A percentile compares a stretch with the other conserved stretches of the same genome.
These are phyloP conservation scores for Solanum chilense DNA, from an alignment of 257 asterid species.

Conservation along the genomic window DNA sequence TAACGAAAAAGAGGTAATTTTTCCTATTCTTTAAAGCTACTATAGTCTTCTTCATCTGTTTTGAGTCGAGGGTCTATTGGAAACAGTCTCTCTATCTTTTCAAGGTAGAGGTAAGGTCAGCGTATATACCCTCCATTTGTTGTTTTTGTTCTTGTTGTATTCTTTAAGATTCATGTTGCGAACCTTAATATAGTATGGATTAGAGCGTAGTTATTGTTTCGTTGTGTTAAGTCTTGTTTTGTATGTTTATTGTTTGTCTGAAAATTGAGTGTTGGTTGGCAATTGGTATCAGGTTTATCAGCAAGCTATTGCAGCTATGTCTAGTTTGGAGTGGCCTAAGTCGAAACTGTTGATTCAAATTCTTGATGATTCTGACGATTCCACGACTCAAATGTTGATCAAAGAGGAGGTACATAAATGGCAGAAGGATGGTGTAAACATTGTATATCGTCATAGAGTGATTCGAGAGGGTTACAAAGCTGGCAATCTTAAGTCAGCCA, in stretches of 20 bases:
- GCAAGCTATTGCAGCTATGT: constrained; percentile 83
- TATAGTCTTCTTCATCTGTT: not conserved
- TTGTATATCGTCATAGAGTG: constrained; percentile 76
- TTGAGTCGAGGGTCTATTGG: not conserved
- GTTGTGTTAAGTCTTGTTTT: not conserved
- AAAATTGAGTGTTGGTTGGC: not conserved
- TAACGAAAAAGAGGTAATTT: constrained; percentile 80
- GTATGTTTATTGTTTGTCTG: not conserved
- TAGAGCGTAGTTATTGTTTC: not conserved
- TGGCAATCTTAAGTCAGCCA: constrained; percentile 89
- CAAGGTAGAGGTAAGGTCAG: not conserved
- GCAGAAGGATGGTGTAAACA: constrained; percentile 73
- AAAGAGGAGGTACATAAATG: constrained; percentile 81
- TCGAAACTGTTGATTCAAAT: constrained; percentile 69
- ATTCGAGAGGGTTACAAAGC: constrained; percentile 92
- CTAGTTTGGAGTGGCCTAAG: constrained; percentile 88
- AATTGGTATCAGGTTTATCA: constrained; percentile 62
- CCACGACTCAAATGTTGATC: constrained; percentile 46
- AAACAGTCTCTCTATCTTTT: fast-evolving
- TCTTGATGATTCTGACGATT: constrained; percentile 86
- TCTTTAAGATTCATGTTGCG: not conserved
- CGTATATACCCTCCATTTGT: not conserved
- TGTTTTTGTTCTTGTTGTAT: not conserved
- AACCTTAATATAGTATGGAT: not conserved
- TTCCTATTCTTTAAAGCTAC: not conserved